Evolutionary conservation across 768 basidiomycete species (phyloP).

Genomic region (Tremella fuciformis): DNA sequence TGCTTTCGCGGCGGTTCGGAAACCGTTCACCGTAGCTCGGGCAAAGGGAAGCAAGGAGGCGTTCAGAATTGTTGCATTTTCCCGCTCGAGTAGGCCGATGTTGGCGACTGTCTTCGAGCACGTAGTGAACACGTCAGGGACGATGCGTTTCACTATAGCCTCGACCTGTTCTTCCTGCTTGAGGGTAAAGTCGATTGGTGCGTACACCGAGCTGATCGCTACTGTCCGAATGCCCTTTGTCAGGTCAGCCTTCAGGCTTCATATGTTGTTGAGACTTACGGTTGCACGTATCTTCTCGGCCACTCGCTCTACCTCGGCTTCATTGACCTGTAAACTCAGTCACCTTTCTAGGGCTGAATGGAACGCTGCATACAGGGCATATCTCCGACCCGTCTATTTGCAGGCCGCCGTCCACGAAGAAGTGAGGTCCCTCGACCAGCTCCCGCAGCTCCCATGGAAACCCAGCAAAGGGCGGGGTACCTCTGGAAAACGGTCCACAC

Average conservation of each 20-base stretch:
- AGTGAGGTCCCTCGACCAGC: constrained; percentile 52
- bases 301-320: constrained; percentile 54
- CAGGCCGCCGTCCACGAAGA: constrained; percentile 54
- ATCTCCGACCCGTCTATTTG: constrained; percentile 48
- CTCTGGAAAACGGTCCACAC: constrained; percentile 60
- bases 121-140: constrained; percentile 7
- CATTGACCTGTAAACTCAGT: constrained; percentile 30
- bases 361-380: constrained; percentile 32
- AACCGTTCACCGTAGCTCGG: constrained; percentile 59
- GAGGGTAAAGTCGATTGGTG: constrained; percentile 15
- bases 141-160: constrained; percentile 7
- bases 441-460: constrained; percentile 54
- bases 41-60: constrained; percentile 64
- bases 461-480: constrained; percentile 61
- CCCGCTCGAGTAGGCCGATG: constrained; percentile 58
- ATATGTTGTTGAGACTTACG: constrained; percentile 10
- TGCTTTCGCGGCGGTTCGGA: constrained; percentile 57
- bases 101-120: neutral
- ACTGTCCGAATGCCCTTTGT: constrained; percentile 13
- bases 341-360: neutral
- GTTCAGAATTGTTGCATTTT: constrained; percentile 66
- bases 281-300: constrained; percentile 54
- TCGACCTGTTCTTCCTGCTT: constrained; percentile 20
- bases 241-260: neutral
- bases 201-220: constrained; percentile 13